Evolutionary conservation across 768 basidiomycete species (phyloP), one percentile per base, ranked within the genome.

Genomic region (Xanthoconium purpureum): DNA sequence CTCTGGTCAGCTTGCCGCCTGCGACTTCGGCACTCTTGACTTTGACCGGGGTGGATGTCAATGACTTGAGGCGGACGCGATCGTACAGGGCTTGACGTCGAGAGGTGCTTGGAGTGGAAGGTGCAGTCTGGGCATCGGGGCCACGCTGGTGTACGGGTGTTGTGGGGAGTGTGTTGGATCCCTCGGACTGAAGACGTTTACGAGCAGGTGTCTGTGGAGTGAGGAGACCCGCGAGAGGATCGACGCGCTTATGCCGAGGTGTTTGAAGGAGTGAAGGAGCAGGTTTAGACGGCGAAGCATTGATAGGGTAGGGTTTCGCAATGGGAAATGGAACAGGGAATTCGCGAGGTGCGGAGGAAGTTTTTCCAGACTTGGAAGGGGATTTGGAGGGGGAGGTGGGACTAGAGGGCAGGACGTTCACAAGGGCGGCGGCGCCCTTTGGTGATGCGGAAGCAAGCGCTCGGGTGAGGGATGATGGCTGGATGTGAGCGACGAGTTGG

Each of bases 11-110:
- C 53, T 73, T 83, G 12, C 76, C 74, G 5, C 78, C 77, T 15
- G 64, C 60, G 17, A 71, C 71, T 18, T 77, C 75, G 49, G 66
- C 73, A 46, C 74, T 78, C 48, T 74, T 72, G 39, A 62, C 55
- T 67, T 89, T 89, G 46, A 81, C 82, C 0, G 91, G 90, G 10
- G 88, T 84, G 37, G 77, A 73, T 2, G 83, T 82, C 51, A 91
- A 68, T 5, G 89, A 91, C 54, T 82, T 80, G 63, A 87, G 85
- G 17, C 87, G 85, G 45, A 93, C 75, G 39, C 91, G 88, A 60
- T 93, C 91, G 62, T 89, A 90, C 2, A 94, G 75, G 9, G 91
- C 91, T 63, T 85, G 84, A 44, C 91, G 80, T 43, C 91, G 81
- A 36, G 91, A 87, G 36, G 85, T 85, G 15, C 82, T 82, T 1